Evolutionary conservation across 306 rosid species (phyloP), one percentile per base, ranked within the genome.

Genomic region (Ceratonia siliqua): DNA sequence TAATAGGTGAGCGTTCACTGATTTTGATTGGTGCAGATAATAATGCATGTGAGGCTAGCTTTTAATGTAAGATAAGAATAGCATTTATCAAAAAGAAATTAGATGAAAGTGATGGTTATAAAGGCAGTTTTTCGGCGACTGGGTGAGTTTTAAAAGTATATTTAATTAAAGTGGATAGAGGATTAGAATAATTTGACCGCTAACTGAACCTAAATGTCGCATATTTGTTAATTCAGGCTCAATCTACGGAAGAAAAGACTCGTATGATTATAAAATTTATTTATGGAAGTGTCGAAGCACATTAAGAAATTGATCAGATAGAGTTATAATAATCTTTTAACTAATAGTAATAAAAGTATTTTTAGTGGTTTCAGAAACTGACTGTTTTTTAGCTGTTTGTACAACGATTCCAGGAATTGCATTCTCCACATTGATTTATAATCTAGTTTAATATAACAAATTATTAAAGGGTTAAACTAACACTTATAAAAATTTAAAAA

Each of bases 11-110:
- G 57, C 81, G 75, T 49, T 67, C 82, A 41, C 56, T 64, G 68
- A 65, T 77, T 65, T 75, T 67, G 68, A 73, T 58, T 76, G 85
- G 71, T 68, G 78, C 57, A 39, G 58, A 77, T 66, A 48, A 55
- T 64, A 54, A 84, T 32, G 72, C 92, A 87, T 86, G 88, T 85
- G 91, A 81, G 62, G 22, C 65, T 75, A 76, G 41, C 85, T 69
- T 62, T 70, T 62, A 62, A 27, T 68, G 48, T 13, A 70, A 68
- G 78, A 61, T 52, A 49, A 61, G 78, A 54, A 73, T 68, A 49
- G 36, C 72, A 78, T 66, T 67, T 55, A 39, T 28, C 62, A 3
- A 59, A 70, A 65, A 54, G 20, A 57, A 73, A 68, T 33, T 30
- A 27, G 15, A 38, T 53, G 17, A 54, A 67, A 76, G 35, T 21